Percentiles rank a stretch among this genome's conserved stretches.
Conservation (phyloP, 345 rosid genomes). For the Hibiscus tridactylites region DNA sequence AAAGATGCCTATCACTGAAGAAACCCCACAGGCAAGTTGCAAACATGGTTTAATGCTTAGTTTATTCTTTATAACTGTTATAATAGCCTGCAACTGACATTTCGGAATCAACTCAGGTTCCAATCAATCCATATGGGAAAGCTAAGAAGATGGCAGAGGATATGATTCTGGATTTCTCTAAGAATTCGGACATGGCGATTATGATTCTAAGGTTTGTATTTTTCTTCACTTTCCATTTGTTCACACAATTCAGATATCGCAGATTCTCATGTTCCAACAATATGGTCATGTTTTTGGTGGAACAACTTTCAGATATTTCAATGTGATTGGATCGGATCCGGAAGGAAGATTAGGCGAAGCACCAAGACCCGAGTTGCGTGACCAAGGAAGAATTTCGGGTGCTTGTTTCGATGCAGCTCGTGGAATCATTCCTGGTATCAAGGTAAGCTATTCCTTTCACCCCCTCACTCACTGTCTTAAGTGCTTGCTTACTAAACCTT, state of each 20-base stretch:
- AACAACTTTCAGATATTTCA: slow-evolving; percentile 63
- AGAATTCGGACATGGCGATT: slow-evolving; percentile 80
- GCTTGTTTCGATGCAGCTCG: slow-evolving; percentile 99
- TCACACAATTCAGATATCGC: not conserved
- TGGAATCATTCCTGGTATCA: slow-evolving; percentile 65
- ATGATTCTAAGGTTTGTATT: slow-evolving; percentile 76
- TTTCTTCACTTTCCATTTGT: not conserved
- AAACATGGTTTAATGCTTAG: not conserved
- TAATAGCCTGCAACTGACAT: not conserved
- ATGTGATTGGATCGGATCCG: slow-evolving; percentile 96
- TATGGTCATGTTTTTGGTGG: not conserved
- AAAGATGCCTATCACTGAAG: slow-evolving; percentile 91
- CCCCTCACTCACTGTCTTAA: not conserved
- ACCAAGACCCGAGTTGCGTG: slow-evolving; percentile 88
- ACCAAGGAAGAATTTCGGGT: slow-evolving; percentile 94
- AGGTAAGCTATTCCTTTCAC: slow-evolving; percentile 17
- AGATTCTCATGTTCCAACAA: not conserved
- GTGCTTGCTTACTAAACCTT: not conserved
- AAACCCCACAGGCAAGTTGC: slow-evolving; percentile 64
- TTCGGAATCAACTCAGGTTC: slow-evolving; percentile 35
- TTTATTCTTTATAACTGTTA: not conserved
- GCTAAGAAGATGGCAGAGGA: slow-evolving; percentile 99
- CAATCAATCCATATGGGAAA: slow-evolving; percentile 95
- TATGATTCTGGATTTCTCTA: slow-evolving; percentile 84
- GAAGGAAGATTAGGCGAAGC: slow-evolving; percentile 95